Evolutionary conservation across 148 eudicot species (phyloP), one percentile per base, ranked within the genome.

Genomic region (Vaccinium vitisidaea): DNA sequence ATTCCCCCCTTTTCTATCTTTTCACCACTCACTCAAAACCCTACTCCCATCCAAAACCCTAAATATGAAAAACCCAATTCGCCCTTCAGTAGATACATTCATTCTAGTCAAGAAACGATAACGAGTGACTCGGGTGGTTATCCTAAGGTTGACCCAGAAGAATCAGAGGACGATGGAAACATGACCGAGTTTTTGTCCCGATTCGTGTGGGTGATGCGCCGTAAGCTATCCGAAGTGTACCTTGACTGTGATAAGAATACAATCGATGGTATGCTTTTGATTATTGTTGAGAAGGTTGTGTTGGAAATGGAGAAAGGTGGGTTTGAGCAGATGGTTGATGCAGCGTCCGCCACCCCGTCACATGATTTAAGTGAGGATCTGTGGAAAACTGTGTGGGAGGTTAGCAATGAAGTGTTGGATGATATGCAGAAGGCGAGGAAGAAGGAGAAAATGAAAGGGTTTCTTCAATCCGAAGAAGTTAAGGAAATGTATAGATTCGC

Each of bases 151-250:
- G 90, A 80, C 15, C 16, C 86, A 23, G 90, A 87, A n/a, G 92
- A 88, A 14, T 84, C 91, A 5, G 95, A 91, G 46, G 89, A 90
- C 46, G 89, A 88, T 79, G 90, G 82, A 32, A 59, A 88, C 12
- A 89, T 92, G 96, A 94, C 93, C 75, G 98, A 96, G 80, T 96
- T 96, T 86, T 89, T 96, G 82, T 93, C 98, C 3, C 87, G 98
- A 49, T 93, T 97, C 49, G 98, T 92, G 27, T 93, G 96, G 92
- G 89, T 89, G 18, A 94, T 95, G 99, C 91, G 98, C 1, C 93
- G 93, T 6, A 88, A 91, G 77, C 93, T 97, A 61, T 82, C 75
- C 8, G 93, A 89, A 19, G 92, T 91, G 1, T 95, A 92, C 86
- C 86, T 93, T 5, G 83, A 83, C 1, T 87, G 82, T 82, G 98